These are phyloP conservation scores for Solanum corneliomulleri DNA, from an alignment of 257 asterid genomes.

Conservation along the genomic window DNA sequence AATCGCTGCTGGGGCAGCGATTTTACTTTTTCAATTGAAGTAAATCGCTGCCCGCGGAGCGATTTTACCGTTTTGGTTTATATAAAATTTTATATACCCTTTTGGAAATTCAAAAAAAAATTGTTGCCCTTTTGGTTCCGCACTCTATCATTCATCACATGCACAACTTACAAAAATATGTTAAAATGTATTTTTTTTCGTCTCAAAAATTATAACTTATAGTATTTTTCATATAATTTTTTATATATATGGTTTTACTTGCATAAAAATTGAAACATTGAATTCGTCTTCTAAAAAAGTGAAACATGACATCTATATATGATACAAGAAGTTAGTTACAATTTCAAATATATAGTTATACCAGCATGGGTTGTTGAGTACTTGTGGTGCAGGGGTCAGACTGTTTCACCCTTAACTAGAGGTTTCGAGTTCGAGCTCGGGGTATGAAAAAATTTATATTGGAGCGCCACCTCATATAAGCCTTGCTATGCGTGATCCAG, in stretches of 20 bases:
- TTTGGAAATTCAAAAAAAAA: no score
- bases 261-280: no score
- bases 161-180: neutral
- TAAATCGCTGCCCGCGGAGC: no score
- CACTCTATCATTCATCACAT: neutral
- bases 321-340: neutral
- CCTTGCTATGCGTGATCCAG: neutral
- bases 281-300: no score
- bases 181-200: neutral
- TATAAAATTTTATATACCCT: no score
- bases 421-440: neutral
- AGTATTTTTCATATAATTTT: neutral
- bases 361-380: neutral
- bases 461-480: neutral
- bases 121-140: no score
- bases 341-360: neutral
- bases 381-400: no score
- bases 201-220: no score
- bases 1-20: no score
- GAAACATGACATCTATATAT: neutral
- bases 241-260: neutral
- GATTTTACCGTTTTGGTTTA: no score
- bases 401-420: no score
- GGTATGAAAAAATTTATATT: rapidly evolving
- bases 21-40: no score